Conservation (phyloP, 2,329 filamentous ascomycete species). For the Coniochaeta ligniaria region DNA sequence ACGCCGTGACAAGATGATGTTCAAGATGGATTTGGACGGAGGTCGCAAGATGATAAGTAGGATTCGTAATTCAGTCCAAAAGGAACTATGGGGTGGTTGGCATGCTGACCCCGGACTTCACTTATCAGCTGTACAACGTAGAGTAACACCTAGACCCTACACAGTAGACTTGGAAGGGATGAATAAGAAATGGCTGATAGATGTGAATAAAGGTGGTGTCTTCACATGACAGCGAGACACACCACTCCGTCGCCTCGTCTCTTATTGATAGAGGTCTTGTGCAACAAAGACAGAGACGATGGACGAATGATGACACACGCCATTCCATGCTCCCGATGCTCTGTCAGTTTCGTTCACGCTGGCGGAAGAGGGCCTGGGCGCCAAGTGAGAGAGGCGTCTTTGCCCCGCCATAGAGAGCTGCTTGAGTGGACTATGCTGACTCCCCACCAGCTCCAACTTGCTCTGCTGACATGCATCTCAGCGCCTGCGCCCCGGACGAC, state of each 20-base stretch:
- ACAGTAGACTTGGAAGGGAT: background rate
- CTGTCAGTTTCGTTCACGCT: background rate
- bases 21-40: background rate
- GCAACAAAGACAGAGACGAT: background rate
- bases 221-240: background rate
- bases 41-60: background rate
- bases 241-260: background rate
- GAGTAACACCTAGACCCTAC: no score
- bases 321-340: background rate
- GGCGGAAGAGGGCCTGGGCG: background rate
- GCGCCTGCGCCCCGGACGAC: background rate
- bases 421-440: background rate
- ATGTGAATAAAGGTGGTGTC: background rate
- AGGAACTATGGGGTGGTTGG: background rate
- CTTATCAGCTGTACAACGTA: background rate
- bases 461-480: background rate
- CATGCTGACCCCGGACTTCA: background rate
- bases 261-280: background rate
- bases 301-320: background rate
- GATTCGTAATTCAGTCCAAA: background rate
- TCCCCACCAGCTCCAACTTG: background rate
- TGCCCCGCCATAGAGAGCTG: background rate
- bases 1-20: background rate
- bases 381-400: background rate
- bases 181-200: background rate